Base-by-base conservation (phyloP, 1,284 basidiomycete genomes). In the Pyrrhoderma noxium region DNA sequence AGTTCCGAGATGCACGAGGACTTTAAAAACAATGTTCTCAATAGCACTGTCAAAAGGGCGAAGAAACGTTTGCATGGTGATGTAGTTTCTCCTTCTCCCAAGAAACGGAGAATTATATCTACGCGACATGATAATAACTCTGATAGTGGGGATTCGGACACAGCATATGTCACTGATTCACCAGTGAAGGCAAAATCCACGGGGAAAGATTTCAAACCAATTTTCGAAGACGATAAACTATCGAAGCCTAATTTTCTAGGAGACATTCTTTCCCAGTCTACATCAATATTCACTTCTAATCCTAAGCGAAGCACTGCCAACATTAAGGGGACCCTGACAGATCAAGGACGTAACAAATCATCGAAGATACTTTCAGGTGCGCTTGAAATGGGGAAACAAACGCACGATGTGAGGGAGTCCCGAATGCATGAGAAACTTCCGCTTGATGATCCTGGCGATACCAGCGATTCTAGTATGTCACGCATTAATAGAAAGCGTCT, bases 51-150 rank as follows among this genome's bases (percentile, higher is more conserved):
- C 31, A 74, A 73, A 23, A 75, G 84, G 34, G 87, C 87, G 25
- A 77, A 85, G 38, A 89, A 89, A 64, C 81, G 86, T 49, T 71
- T 89, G 19, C 78, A 87, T 41, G 86, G 86, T 22, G 86, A 89
- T 60, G 78, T 80, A 1, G 85, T 89, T 3, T 88, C 85, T 0
- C 87, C 86, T 3, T 86, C 87, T 19, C 87, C 86, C 60, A 89
- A 88, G 64, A 77, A 82, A 52, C 73, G 73, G 60, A 80, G 82
- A 40, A 41, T 25, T 16, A 7, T 18, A 19, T 43, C 36, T 19
- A 21, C 36, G n/a, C 25, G 18, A 14, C 21, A 22, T 27, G 21
- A 44, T 36, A n/a, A n/a, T 25, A 23, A 16, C 31, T 36, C n/a
- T n/a, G 22, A 40, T 36, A 39, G 27, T 21, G 57, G 57, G 27